Base-by-base conservation (phyloP, 2,329 filamentous ascomycete species). In the Claviceps sp. region DNA sequence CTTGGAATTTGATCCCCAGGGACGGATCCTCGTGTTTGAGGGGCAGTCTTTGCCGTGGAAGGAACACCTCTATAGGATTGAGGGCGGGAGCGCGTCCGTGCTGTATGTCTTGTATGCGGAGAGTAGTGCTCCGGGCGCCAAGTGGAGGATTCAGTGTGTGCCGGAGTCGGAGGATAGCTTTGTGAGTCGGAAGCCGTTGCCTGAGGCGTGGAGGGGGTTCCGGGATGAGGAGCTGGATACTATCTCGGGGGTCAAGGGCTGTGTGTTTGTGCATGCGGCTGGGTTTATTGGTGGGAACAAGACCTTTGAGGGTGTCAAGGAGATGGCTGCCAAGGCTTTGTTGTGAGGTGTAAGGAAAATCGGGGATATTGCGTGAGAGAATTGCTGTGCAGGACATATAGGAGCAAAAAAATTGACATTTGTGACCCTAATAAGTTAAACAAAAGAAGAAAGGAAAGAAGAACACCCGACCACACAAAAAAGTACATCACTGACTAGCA, bases 241-340 rank as follows among this genome's bases (percentile, higher is more conserved):
- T 59, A 75, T 89, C 16, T 72, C 78, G 24, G 82, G 83, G 39
- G 74, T 89, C 30, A 72, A 74, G 5, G 88, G 90, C 6, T 84
- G 87, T 56, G 84, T 98, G 30, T 98, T 98, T 66, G 86, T 96
- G 34, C 93, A 98, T 66, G 90, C 90, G 3, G 84, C 85, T 50
- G 93, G 93, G 30, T 98, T 98, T 71, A 97, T 97, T 64, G 93
- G 93, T 17, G 93, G 93, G 2, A 94, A 96, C 70, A 85, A 87
- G 75, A 94, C 86, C 0, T 93, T 87, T 62, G 88, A 95, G 56
- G 93, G 93, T 34, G 90, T 82, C 26, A 78, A 88, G 65, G 81
- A 82, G 53, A 95, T 97, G 89, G 89, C 90, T 4, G 70, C 77
- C 67, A 88, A 86, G 74, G 85, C 86, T 2, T 70, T 88, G 56